Conservation (phyloP, 2,329 filamentous ascomycete species). For the Aspergillus niger region DNA sequence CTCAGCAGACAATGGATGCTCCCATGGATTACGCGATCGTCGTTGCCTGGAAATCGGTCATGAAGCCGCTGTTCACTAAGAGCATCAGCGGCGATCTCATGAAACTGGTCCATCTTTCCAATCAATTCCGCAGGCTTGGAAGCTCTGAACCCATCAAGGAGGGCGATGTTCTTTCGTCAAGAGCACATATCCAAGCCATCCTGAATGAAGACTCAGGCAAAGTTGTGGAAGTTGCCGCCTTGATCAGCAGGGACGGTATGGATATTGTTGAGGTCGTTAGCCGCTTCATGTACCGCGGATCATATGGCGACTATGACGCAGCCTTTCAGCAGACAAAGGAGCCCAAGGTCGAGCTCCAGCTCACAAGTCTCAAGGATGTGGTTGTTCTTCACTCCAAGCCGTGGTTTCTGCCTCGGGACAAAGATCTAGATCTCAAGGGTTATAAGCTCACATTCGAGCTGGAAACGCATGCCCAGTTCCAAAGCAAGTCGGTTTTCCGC, state of each 20-base stretch:
- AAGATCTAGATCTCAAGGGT: background rate
- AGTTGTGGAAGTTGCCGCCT: background rate
- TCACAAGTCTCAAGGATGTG: background rate
- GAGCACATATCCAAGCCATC: background rate
- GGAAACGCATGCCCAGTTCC: background rate
- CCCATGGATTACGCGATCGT: background rate
- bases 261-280: background rate
- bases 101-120: conserved; percentile 1
- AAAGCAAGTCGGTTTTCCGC: background rate
- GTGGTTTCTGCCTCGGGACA: background rate
- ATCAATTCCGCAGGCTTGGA: background rate
- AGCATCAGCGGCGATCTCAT: background rate
- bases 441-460: background rate
- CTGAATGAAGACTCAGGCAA: conserved; percentile 1
- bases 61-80: background rate
- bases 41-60: conserved; percentile 1
- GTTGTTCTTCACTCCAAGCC: conserved; percentile 1
- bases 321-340: background rate
- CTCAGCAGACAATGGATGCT: background rate
- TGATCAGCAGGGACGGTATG: background rate
- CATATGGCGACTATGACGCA: background rate
- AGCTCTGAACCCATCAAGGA: background rate
- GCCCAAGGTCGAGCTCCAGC: background rate
- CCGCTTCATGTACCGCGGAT: conserved; percentile 1
- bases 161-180: background rate